Base-by-base conservation (phyloP, 1,284 basidiomycete genomes). In the Ceratobasidium papillatum region DNA sequence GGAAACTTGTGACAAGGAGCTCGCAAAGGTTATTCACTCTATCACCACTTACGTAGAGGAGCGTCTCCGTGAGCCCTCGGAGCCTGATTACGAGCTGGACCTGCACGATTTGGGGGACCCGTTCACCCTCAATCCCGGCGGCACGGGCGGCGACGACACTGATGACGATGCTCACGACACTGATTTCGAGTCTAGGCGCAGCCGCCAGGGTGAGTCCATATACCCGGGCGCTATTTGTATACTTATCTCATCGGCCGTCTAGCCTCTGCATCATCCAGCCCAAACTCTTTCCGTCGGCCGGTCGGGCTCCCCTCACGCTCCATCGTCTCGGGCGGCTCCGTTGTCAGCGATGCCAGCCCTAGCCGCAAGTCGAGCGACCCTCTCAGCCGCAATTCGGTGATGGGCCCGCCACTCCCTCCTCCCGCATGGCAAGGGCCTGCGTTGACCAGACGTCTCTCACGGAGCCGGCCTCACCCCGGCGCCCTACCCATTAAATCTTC, bases 11-110 rank as follows among this genome's bases (percentile, higher is more conserved):
- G 96, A 99, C 87, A 93, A 93, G 84, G 95, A 98, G 80, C 88
- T 99, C 12, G 90, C 92, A 80, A 91, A 94, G 79, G 94, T 98
- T 79, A 94, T 97, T 71, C 91, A 94, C 81, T 94, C 91, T 75
- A 96, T 99, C 85, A 97, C 96, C 76, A 84, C 89, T 36, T 98
- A 95, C 84, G 98, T 98, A 78, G 97, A 99, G 83, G 91, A 95
- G 80, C 89, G 91, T 77, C 87, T 97, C 63, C 86, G 91, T 66
- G 90, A 93, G 77, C 87, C 85, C 82, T 77, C 76, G n/a, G 77
- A 78, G 63, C 77, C 38, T 56, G 68, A 71, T 56, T 69, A 43
- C 36, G 68, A 78, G 34, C 74, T 77, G 17, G 69, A 76, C 32
- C 75, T 77, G n/a, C 65, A 68, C 1, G 77, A 76, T 32, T 47